Evolutionary conservation across 2,329 filamentous ascomycete genomes (phyloP).

Genomic region (Neurospora sp.): DNA sequence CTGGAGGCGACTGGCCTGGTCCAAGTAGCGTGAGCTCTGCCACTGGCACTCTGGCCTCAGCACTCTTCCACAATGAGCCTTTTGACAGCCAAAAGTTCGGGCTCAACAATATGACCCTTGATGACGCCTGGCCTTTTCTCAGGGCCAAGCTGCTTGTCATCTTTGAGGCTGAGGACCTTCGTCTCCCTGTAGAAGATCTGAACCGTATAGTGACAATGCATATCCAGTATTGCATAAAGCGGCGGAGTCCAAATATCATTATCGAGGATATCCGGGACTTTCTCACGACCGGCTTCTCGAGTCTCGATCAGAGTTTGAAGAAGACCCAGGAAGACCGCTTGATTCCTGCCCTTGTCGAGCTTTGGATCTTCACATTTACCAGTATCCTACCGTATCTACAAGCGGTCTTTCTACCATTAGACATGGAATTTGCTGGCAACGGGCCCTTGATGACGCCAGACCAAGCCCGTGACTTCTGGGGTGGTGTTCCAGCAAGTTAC

Average conservation of each 20-base stretch:
- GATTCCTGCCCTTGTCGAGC: constrained; percentile 82
- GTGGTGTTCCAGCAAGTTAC: constrained; percentile 44
- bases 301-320: constrained; percentile 73
- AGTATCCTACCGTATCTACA: constrained; percentile 88
- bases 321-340: constrained; percentile 74
- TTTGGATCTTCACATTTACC: constrained; percentile 91
- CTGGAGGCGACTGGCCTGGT: constrained; percentile 38
- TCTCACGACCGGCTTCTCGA: constrained; percentile 70
- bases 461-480: constrained; percentile 87
- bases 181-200: constrained; percentile 74
- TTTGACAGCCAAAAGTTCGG: constrained; percentile 50
- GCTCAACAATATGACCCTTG: constrained; percentile 58
- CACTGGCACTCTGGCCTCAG: constrained; percentile 29
- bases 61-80: constrained; percentile 39
- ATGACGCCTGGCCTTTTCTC: constrained; percentile 75
- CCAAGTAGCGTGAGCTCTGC: constrained; percentile 37
- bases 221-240: constrained; percentile 67
- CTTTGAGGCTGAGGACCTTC: constrained; percentile 71
- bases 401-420: constrained; percentile 85
- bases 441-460: constrained; percentile 68
- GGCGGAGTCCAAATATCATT: constrained; percentile 58
- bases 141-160: constrained; percentile 67
- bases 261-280: constrained; percentile 70
- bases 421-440: constrained; percentile 82
- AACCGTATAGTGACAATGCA: constrained; percentile 72